Percentiles rank a stretch among this genome's conserved stretches.
Evolutionary conservation across 2,329 filamentous ascomycete species (phyloP).

Genomic region (Kalmusia sp.): DNA sequence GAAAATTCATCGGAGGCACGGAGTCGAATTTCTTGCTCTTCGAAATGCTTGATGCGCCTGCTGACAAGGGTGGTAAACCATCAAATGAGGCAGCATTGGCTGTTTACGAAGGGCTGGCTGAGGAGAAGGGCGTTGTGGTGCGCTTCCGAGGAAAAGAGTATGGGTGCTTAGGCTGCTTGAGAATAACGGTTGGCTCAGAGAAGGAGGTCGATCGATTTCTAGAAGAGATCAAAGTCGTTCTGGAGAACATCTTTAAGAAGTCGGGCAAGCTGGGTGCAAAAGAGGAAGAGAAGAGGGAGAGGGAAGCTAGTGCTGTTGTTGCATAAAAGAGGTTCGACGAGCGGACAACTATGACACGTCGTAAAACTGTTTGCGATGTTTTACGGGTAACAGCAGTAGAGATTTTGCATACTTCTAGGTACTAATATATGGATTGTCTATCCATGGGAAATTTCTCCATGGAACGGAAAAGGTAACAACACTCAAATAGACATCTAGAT

Average conservation of each 20-base stretch:
- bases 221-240: slow-evolving; percentile 65
- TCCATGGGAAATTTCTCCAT: too few relatives aligned
- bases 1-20: slow-evolving; percentile 78
- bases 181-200: slow-evolving; percentile 92
- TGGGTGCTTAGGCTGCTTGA: slow-evolving; percentile 85
- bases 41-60: slow-evolving; percentile 76
- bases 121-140: slow-evolving; percentile 88
- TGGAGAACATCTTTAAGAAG: slow-evolving; percentile 57
- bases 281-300: slow-evolving; percentile 56
- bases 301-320: slow-evolving; percentile 58
- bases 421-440: too few relatives aligned
- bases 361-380: too few relatives aligned
- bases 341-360: too few relatives aligned
- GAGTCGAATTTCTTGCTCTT: slow-evolving; percentile 91
- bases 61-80: slow-evolving; percentile 67
- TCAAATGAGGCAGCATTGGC: slow-evolving; percentile 79
- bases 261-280: slow-evolving; percentile 34
- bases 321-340: too few relatives aligned
- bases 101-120: slow-evolving; percentile 85
- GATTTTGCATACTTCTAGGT: too few relatives aligned
- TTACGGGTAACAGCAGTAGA: too few relatives aligned
- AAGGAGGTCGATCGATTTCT: slow-evolving; percentile 83
- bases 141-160: slow-evolving; percentile 92
- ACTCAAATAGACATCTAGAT: too few relatives aligned
- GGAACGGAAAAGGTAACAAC: too few relatives aligned